Conservation (phyloP, 495 filamentous ascomycete species). For the Xylaria curta region DNA sequence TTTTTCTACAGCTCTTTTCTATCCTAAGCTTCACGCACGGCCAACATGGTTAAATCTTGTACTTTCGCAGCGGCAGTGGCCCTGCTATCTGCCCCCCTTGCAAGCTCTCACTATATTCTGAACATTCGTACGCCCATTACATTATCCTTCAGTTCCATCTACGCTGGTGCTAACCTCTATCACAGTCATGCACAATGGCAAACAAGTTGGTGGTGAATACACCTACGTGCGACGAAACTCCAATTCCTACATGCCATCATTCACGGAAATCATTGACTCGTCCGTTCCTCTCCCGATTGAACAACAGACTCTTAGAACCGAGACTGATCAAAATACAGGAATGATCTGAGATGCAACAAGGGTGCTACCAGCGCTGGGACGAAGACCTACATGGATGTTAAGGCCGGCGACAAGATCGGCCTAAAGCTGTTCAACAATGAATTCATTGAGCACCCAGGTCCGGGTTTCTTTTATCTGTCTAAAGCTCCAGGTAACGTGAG, state of each 20-base stretch:
- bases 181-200: constrained; percentile 46
- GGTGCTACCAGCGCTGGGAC: constrained; percentile 43
- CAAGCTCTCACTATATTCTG: constrained; percentile 49
- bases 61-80: constrained; percentile 35
- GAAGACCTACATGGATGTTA: constrained; percentile 43
- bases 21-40: background rate
- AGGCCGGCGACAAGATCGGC: constrained; percentile 54
- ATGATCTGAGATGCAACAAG: constrained; percentile 57
- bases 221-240: constrained; percentile 47
- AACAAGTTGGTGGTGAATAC: constrained; percentile 46
- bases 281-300: constrained; percentile 6
- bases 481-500: constrained; percentile 50
- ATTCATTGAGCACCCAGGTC: constrained; percentile 55
- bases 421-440: constrained; percentile 55
- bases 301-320: background rate
- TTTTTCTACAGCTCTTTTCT: background rate
- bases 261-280: constrained; percentile 47
- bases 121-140: constrained; percentile 38
- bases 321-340: constrained; percentile 27
- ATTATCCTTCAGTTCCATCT: background rate
- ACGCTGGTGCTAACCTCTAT: background rate
- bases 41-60: constrained; percentile 40
- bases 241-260: constrained; percentile 51
- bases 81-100: constrained; percentile 36
- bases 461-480: constrained; percentile 55